These are phyloP conservation scores for Pachyrhizus erosus DNA, from an alignment of 306 rosid genomes.

Conservation along the genomic window DNA sequence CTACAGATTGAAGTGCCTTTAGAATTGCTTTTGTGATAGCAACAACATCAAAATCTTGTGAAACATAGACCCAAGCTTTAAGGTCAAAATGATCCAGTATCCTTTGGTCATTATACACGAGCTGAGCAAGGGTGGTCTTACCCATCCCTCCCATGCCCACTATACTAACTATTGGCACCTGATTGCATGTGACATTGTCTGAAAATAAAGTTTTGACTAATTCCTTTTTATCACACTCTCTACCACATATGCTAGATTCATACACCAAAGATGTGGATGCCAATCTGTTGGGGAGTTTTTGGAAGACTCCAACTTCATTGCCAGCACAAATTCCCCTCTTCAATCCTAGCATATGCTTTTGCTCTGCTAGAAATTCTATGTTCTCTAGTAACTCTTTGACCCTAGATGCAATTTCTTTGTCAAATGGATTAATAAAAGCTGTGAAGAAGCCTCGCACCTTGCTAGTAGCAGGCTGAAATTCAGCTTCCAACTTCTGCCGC, in stretches of 20 bases:
- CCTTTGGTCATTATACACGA: slow-evolving; percentile 34
- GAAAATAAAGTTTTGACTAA: not conserved
- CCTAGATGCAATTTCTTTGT: slow-evolving; percentile 12
- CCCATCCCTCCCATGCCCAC: slow-evolving; percentile 38
- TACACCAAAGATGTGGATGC: slow-evolving; percentile 34
- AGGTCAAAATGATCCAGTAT: slow-evolving; percentile 5
- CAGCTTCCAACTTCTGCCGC: slow-evolving; percentile 2
- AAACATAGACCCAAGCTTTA: slow-evolving; percentile 35
- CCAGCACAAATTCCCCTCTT: slow-evolving; percentile 16
- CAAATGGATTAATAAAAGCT: slow-evolving; percentile 13
- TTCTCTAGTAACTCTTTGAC: slow-evolving; percentile 28
- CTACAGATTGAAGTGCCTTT: not conserved
- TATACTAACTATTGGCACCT: not conserved
- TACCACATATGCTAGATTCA: slow-evolving; percentile 25
- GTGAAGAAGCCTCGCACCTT: not conserved
- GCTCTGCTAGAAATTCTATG: slow-evolving; percentile 33
- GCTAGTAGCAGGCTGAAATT: not conserved
- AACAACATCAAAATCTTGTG: slow-evolving; percentile 30
- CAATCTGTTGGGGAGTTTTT: slow-evolving; percentile 19
- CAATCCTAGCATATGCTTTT: slow-evolving; percentile 39
- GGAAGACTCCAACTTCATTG: slow-evolving; percentile 23
- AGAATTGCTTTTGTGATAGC: slow-evolving; percentile 14
- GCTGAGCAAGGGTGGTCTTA: slow-evolving; percentile 40
- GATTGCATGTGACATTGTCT: not conserved
- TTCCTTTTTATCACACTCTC: not conserved